Evolutionary conservation across 2,329 filamentous ascomycete species (phyloP), one percentile per base, ranked within the genome.

Genomic region (Cryphonectria parasitica): DNA sequence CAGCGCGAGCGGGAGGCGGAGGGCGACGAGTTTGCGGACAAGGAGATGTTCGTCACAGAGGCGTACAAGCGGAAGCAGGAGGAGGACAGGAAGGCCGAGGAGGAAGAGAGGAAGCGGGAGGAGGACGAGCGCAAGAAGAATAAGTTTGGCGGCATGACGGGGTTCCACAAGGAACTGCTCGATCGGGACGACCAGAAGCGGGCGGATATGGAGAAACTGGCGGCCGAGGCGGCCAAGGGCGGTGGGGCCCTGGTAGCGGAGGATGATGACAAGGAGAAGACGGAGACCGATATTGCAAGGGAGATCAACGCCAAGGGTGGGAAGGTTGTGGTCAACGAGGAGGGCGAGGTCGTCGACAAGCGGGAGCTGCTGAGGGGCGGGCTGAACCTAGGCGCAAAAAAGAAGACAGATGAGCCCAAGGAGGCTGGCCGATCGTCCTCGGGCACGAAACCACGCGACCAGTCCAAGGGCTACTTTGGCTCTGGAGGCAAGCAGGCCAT

Each of bases 31-130:
- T 96, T 90, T 76, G 91, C 87, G 0, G 93, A 91, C 76, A 96
- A 95, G 82, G 93, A 96, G 78, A 93, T 91, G 80, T 96, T 96
- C 75, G 93, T 96, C 45, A 96, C 93, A 0, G 91, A 90, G 70
- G 92, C 92, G 49, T 97, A 96, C 79, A 93, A 92, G 82, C 86
- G 87, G 77, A 92, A 95, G 77, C 92, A 95, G 77, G 92, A 91
- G 78, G 93, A 95, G 79, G 90, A 93, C 74, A 83, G 85, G 74
- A 83, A 85, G 68, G 77, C 92, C 11, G 92, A 95, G 77, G 91
- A 90, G 74, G 92, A 93, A 77, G 92, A 96, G 81, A 87, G 84
- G 77, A 81, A 79, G 71, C 83, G 85, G 70, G 90, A 93, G 75
- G 91, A 91, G 75, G 87, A 85, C 52, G 86, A 92, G 76, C 85